Percentiles rank a stretch among this genome's conserved stretches.
Conservation (phyloP, 805 yeast genomes). For the Saccharomycopsis selenospora region DNA sequence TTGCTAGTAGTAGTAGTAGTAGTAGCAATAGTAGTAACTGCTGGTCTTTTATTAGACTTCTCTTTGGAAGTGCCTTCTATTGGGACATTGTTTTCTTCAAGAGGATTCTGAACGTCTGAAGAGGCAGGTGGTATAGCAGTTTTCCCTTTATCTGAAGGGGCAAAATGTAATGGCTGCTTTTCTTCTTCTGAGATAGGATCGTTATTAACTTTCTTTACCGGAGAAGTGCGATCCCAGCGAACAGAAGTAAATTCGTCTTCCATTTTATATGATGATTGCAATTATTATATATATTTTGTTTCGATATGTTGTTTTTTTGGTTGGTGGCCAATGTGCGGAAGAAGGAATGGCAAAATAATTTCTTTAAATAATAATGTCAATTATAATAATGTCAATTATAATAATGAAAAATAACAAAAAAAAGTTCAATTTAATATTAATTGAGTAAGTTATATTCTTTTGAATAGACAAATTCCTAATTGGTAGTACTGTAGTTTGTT, state of each 20-base stretch:
- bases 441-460: too few relatives aligned
- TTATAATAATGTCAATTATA: too few relatives aligned
- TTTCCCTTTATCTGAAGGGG: not conserved
- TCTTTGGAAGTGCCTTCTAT: constrained; percentile 3
- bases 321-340: constrained; percentile 2
- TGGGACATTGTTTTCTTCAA: not conserved
- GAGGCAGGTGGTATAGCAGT: not conserved
- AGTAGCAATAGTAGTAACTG: not conserved
- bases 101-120: not conserved
- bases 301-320: not conserved
- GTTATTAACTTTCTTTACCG: not conserved
- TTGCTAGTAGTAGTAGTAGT: not conserved
- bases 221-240: constrained; percentile 18
- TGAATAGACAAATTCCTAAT: too few relatives aligned
- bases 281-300: not conserved
- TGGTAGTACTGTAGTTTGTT: too few relatives aligned
- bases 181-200: not conserved
- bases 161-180: not conserved
- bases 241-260: constrained; percentile 19
- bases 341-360: too few relatives aligned
- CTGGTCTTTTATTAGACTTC: not conserved
- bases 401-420: too few relatives aligned
- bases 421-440: too few relatives aligned
- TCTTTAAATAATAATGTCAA: too few relatives aligned
- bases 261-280: constrained; percentile 1